phyloP scores from a whole-genome alignment of 306 rosid species.

The Mucuna pruriens region DNA sequence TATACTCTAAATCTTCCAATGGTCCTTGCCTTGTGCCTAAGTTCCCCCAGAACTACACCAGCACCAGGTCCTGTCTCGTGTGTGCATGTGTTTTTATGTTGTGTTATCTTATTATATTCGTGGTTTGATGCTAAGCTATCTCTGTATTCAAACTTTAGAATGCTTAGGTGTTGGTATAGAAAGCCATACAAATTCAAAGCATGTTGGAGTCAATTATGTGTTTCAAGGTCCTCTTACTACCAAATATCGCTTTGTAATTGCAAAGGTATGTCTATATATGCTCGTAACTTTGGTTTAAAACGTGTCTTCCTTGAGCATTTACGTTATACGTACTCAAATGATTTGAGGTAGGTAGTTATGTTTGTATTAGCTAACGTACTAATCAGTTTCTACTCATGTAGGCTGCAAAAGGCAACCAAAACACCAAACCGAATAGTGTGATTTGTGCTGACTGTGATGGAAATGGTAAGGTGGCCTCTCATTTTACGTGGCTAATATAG shows the following conservation, averaged over 20 bases:
- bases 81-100: neutral
- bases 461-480: conserved; percentile 56
- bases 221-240: conserved; percentile 36
- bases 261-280: conserved; percentile 51
- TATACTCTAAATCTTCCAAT: conserved; percentile 37
- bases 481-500: neutral
- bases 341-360: neutral
- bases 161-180: conserved; percentile 25
- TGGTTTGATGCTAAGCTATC: conserved; percentile 4
- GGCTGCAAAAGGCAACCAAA: conserved; percentile 56
- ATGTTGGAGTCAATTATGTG: conserved; percentile 20
- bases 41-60: conserved; percentile 42
- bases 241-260: conserved; percentile 41
- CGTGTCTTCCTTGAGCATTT: neutral
- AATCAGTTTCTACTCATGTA: conserved; percentile 22
- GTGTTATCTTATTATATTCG: neutral
- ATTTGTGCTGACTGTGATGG: conserved; percentile 85
- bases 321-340: neutral
- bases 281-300: neutral
- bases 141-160: neutral
- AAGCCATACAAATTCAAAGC: conserved; percentile 35
- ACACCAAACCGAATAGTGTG: conserved; percentile 71
- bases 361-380: neutral
- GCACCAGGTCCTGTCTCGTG: conserved; percentile 44
- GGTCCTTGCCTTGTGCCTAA: conserved; percentile 52